Conservation (phyloP, 345 rosid species). For the Brassica juncea region DNA sequence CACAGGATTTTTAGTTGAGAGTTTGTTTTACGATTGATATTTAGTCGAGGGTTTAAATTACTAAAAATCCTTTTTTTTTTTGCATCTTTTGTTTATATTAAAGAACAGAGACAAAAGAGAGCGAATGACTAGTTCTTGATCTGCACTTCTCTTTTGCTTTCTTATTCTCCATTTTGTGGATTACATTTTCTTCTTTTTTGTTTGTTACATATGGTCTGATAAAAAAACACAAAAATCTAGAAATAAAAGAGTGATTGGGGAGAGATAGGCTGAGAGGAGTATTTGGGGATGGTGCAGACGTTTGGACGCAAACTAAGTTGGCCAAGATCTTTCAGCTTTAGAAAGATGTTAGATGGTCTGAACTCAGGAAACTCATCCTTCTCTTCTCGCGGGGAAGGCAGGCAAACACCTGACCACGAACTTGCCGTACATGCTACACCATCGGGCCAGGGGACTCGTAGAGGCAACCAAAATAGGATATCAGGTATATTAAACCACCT, state of each 20-base stretch:
- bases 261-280: slow-evolving; percentile 29
- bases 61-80: too few relatives aligned
- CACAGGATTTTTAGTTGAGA: too few relatives aligned
- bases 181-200: background rate
- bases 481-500: slow-evolving; percentile 14
- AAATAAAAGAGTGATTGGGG: background rate
- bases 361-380: slow-evolving; percentile 39
- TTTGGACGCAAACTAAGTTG: slow-evolving; percentile 52
- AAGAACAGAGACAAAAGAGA: slow-evolving; percentile 17
- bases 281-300: slow-evolving; percentile 61
- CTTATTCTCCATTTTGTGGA: slow-evolving; percentile 17
- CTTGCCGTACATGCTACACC: slow-evolving; percentile 1
- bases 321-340: slow-evolving; percentile 53
- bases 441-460: background rate
- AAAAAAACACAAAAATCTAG: background rate
- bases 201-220: background rate
- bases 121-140: slow-evolving; percentile 6
- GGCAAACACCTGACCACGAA: slow-evolving; percentile 30
- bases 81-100: slow-evolving; percentile 13
- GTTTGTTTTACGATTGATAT: too few relatives aligned
- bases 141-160: slow-evolving; percentile 36
- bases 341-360: slow-evolving; percentile 55
- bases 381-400: slow-evolving; percentile 45
- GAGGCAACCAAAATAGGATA: slow-evolving; percentile 11
- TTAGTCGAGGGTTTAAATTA: too few relatives aligned